Base-by-base conservation (phyloP, 2,329 filamentous ascomycete species). In the Fusarium sp. region DNA sequence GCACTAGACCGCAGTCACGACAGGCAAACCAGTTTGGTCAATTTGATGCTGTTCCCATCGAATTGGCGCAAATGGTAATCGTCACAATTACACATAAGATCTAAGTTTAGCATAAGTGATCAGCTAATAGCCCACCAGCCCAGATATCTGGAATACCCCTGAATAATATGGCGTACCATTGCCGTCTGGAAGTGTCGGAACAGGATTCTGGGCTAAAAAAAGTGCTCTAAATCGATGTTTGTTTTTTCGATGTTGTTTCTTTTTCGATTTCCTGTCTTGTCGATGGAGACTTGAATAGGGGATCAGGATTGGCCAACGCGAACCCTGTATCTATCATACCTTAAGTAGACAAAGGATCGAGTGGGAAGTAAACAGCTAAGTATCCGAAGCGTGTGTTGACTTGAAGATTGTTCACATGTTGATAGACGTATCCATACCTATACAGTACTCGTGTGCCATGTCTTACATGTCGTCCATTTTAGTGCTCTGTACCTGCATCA, bases 401-500 rank as follows among this genome's bases (percentile, higher is more conserved):
- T 57, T 54, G 34, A 37, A 37, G 34, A 11, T 37, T 37, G 34
- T 37, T 37, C 34, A 37, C 34, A 37, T 37, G 18, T 37, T 37
- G 18, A 37, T 37, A 37, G 34, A 37, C 34, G 31, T 51, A 51
- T n/a, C n/a, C 34, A 23, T 51, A 51, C 23, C n/a, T 34, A 41
- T 63, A 49, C 58, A 44, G 26, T 63, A 49, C 58, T 70, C 59
- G 43, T 45, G 57, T 58, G 62, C 37, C 56, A 42, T 55, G 65
- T 48, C 51, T 66, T 30, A 58, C 53, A 43, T 46, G 53, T 56
- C 57, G 62, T 58, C 58, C 23, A 39, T 65, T 31, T 45, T 50
- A 65, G 48, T 59, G 60, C 62, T 59, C 41, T 44, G 72, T 74
- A 72, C 72, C 72, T 74, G 72, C 72, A 69, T 74, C 59, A 52